Percentiles rank a stretch among this genome's conserved stretches.
Evolutionary conservation across 805 yeast species (phyloP).

Genomic region (Priceomyces castillae): DNA sequence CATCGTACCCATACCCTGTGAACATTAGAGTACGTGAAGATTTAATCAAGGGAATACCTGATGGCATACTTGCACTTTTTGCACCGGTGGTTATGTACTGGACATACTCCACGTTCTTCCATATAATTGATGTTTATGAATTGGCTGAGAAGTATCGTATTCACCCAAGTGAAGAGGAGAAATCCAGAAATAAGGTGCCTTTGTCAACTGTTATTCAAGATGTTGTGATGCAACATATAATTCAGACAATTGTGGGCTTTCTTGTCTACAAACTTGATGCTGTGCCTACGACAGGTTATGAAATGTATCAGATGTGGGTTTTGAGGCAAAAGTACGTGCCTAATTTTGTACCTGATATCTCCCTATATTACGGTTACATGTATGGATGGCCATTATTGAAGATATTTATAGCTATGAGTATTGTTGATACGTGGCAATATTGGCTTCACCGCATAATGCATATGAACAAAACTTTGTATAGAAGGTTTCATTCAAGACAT

Average conservation of each 20-base stretch:
- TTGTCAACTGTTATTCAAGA: constrained; percentile 69
- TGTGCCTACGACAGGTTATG: constrained; percentile 50
- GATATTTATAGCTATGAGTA: constrained; percentile 58
- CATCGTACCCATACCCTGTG: constrained; percentile 10
- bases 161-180: constrained; percentile 87
- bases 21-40: constrained; percentile 29
- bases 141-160: constrained; percentile 82
- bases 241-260: constrained; percentile 74
- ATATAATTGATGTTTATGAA: constrained; percentile 67
- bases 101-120: constrained; percentile 72
- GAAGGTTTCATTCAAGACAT: constrained; percentile 87
- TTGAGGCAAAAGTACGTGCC: constrained; percentile 38
- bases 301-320: constrained; percentile 46
- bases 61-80: constrained; percentile 66
- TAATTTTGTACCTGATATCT: constrained; percentile 44
- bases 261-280: constrained; percentile 56
- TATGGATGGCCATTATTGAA: constrained; percentile 62
- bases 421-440: constrained; percentile 96
- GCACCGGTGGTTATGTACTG: constrained; percentile 85
- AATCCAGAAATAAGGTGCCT: constrained; percentile 70
- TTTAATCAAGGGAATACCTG: constrained; percentile 62
- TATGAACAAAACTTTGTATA: constrained; percentile 69
- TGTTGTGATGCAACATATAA: constrained; percentile 78
- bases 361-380: constrained; percentile 54
- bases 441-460: constrained; percentile 90